phyloP scores from a whole-genome alignment of 768 basidiomycete genomes.

The Boletus bicolor region DNA sequence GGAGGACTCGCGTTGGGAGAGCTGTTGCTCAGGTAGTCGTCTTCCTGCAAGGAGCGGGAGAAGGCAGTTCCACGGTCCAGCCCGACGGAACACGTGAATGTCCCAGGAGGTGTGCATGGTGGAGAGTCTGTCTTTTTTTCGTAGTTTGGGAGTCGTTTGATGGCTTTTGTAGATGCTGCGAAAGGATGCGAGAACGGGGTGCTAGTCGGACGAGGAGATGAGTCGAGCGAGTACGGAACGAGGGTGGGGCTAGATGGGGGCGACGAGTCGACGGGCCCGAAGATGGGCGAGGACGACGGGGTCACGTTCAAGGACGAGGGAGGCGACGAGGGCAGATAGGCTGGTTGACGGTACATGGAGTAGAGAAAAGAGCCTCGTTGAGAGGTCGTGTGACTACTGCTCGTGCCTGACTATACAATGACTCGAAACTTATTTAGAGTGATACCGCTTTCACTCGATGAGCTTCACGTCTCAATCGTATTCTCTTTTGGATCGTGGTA shows the following conservation, averaged over 20 bases:
- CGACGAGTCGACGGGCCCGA: conserved; percentile 37
- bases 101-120: conserved; percentile 23
- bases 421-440: too few relatives aligned
- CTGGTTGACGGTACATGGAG: conserved; percentile 11
- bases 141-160: conserved; percentile 41
- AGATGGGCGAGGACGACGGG: conserved; percentile 48
- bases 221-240: conserved; percentile 22
- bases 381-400: conserved; percentile 8
- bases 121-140: conserved; percentile 36
- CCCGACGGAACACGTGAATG: conserved; percentile 15
- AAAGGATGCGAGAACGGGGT: conserved; percentile 43
- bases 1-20: conserved; percentile 11
- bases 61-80: conserved; percentile 5
- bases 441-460: too few relatives aligned
- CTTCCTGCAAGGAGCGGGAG: conserved; percentile 27
- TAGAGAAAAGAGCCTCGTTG: background rate
- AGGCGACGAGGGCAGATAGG: background rate
- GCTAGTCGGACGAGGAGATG: conserved; percentile 20
- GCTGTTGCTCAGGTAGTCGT: conserved; percentile 17
- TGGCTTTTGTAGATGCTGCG: conserved; percentile 54
- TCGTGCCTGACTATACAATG: background rate
- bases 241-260: conserved; percentile 34
- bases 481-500: background rate
- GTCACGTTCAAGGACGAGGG: conserved; percentile 34
- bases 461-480: background rate